Evolutionary conservation across 1,284 basidiomycete species (phyloP), one percentile per base, ranked within the genome.

Genomic region (Pascua guehoae): DNA sequence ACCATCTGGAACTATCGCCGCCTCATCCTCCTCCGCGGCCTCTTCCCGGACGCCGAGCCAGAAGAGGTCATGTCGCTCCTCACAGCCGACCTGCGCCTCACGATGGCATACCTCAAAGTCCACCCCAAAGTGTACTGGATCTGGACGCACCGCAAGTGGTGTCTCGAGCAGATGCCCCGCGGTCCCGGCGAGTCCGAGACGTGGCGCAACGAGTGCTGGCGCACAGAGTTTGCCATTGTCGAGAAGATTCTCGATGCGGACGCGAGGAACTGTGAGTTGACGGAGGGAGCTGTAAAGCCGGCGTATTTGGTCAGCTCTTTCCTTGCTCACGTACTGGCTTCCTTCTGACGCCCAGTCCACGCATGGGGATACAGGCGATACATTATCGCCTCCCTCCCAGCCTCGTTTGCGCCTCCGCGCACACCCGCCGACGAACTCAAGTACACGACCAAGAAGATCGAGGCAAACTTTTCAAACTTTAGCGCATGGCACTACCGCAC

Each of bases 401-500:
- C 47, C 1, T 66, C 66, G 8, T 79, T 81, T 49, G 63, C 51
- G 37, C 66, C 67, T 80, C 47, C 76, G 70, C 42, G 78, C 80
- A 70, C 69, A 14, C 58, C 72, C 5, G 58, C 69, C 36, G 73
- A 76, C 24, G 93, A 96, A 72, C 77, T 97, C 32, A 81, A 79
- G 0, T 97, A 89, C 71, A 95, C 95, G 2, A 86, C 85, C 48
- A 82, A 83, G 59, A 97, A 98, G 80, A 98, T 99, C 65, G 88
- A 92, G 73, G 79, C 87, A 52, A 97, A 91, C 73, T 96, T 98
- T 71, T 94, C 90, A 48, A 98, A 99, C 74, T 98, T 97, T 73
- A 95, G 91, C 57, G 96, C 96, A 15, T 99, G 96, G 96, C 96
- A 99, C 75, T 92, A 95, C 66, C 85, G 96, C 32, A 89, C 91